Percentiles rank a stretch among this genome's conserved stretches.
These are phyloP conservation scores for Fusarium xyrophilum DNA, from an alignment of 2,329 filamentous ascomycete species.

Conservation along the genomic window DNA sequence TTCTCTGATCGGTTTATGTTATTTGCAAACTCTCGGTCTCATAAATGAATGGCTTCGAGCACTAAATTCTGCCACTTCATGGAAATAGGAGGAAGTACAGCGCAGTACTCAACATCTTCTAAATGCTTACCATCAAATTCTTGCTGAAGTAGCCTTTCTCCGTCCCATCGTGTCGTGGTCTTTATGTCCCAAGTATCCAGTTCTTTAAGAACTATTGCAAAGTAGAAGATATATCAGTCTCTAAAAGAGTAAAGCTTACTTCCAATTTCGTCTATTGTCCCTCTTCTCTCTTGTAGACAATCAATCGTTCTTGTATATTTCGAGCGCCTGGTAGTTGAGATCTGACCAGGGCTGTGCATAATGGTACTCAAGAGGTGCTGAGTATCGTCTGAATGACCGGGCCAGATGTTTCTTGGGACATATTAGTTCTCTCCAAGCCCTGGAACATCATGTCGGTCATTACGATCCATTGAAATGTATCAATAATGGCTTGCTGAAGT, in stretches of 20 bases:
- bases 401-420: rapidly evolving
- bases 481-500: too few relatives aligned
- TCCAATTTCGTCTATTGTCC: not conserved
- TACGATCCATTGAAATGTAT: not conserved
- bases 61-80: too few relatives aligned
- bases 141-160: not conserved
- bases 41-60: rapidly evolving
- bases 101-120: not conserved
- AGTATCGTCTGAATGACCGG: rapidly evolving
- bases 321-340: not conserved
- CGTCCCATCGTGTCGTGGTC: rapidly evolving
- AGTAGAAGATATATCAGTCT: not conserved
- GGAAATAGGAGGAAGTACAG: too few relatives aligned
- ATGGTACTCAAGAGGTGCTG: not conserved
- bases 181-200: not conserved
- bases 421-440: not conserved
- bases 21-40: rapidly evolving
- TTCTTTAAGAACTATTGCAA: not conserved
- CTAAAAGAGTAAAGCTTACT: rapidly evolving
- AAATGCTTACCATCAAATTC: not conserved
- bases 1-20: rapidly evolving
- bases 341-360: not conserved
- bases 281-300: not conserved
- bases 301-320: not conserved
- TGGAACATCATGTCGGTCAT: not conserved